Percentiles rank a stretch among this genome's conserved stretches.
Evolutionary conservation across 192 early-diverging fungal genomes (phyloP).

Genomic region (Coemansia sp.): DNA sequence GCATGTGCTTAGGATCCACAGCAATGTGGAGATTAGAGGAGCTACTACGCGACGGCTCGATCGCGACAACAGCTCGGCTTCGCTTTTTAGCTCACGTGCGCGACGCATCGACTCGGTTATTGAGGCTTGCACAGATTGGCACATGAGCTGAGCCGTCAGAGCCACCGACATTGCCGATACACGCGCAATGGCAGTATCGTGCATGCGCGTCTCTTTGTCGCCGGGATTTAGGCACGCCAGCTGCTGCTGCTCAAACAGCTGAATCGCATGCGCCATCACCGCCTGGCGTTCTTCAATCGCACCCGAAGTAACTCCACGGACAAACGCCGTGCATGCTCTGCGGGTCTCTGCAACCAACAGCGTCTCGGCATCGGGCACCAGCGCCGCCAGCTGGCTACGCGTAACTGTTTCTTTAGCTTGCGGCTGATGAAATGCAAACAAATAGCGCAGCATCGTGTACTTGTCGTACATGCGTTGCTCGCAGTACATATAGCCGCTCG

Average conservation of each 20-base stretch:
- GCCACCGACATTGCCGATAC: slow-evolving; percentile 25
- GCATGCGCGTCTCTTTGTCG: slow-evolving; percentile 16
- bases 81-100: slow-evolving; percentile 18
- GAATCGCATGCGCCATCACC: slow-evolving; percentile 27
- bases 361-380: slow-evolving; percentile 13
- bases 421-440: slow-evolving; percentile 34
- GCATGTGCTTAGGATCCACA: slow-evolving; percentile 23
- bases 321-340: slow-evolving; percentile 19
- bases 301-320: slow-evolving; percentile 18
- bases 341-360: slow-evolving; percentile 12
- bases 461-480: slow-evolving; percentile 30
- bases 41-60: slow-evolving; percentile 17
- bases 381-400: not conserved
- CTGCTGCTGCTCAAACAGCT: slow-evolving; percentile 46
- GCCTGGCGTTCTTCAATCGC: slow-evolving; percentile 16
- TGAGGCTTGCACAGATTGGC: slow-evolving; percentile 4
- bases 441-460: slow-evolving; percentile 39
- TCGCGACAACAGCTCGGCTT: slow-evolving; percentile 14
- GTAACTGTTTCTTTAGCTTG: not conserved
- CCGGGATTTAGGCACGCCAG: slow-evolving; percentile 19
- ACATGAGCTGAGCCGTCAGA: slow-evolving; percentile 19
- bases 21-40: slow-evolving; percentile 14
- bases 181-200: slow-evolving; percentile 14
- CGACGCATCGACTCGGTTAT: not conserved
- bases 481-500: slow-evolving; percentile 19